Evolutionary conservation across 768 basidiomycete genomes (phyloP).

Genomic region (Boletus pseudopeckii): DNA sequence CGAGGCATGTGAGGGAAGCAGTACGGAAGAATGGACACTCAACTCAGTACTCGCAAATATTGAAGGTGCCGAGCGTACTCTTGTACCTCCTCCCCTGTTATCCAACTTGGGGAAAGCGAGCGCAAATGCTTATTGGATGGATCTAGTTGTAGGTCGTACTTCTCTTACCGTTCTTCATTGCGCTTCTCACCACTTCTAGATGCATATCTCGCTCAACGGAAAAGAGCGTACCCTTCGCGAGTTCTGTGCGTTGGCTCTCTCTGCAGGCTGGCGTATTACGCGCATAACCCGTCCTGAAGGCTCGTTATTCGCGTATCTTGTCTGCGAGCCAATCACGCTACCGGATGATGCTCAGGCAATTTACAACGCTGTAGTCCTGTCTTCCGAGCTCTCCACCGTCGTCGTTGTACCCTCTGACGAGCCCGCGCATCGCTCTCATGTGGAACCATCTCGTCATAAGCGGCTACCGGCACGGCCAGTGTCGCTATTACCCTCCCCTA

Average conservation of each 20-base stretch:
- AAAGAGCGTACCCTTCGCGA: constrained; percentile 71
- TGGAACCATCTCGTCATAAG: constrained; percentile 7
- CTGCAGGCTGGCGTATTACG: constrained; percentile 60
- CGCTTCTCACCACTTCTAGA: constrained; percentile 37
- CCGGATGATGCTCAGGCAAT: constrained; percentile 35
- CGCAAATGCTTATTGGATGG: constrained; percentile 64
- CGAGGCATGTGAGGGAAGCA: constrained; percentile 5
- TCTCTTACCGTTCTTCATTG: not conserved
- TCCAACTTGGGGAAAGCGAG: constrained; percentile 73
- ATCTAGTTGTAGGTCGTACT: constrained; percentile 50
- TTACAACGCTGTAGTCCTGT: constrained; percentile 18
- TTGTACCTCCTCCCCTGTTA: constrained; percentile 61
- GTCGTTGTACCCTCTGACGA: constrained; percentile 11
- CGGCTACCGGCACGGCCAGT: constrained; percentile 1
- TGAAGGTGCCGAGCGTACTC: constrained; percentile 49
- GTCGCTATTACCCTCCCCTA: constrained; percentile 21
- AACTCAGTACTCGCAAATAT: constrained; percentile 36
- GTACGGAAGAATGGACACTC: constrained; percentile 26
- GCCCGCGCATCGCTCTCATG: not conserved
- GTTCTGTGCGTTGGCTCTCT: constrained; percentile 47
- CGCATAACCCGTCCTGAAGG: constrained; percentile 57
- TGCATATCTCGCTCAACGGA: constrained; percentile 65
- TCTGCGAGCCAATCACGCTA: constrained; percentile 59
- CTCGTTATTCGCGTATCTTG: constrained; percentile 67
- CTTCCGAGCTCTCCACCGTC: constrained; percentile 16